These are phyloP conservation scores for Orbilia ellipsospora DNA, from an alignment of 2,329 filamentous ascomycete species.

Conservation along the genomic window DNA sequence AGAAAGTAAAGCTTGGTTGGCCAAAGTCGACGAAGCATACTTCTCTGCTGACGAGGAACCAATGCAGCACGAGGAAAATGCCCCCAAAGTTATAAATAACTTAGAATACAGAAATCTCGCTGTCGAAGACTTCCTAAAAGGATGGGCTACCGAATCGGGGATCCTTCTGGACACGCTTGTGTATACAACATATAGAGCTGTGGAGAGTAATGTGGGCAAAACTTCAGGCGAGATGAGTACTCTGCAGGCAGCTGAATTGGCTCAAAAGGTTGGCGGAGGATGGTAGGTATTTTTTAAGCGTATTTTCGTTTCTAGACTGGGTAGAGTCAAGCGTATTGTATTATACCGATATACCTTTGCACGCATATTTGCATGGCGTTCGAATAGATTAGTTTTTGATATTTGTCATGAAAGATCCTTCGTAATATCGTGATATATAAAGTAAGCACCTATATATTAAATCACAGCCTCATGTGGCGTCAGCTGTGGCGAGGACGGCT, in stretches of 20 bases:
- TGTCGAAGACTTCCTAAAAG: slow-evolving; percentile 74
- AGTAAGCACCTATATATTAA: too few relatives aligned
- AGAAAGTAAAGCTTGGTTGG: slow-evolving; percentile 87
- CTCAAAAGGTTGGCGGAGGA: slow-evolving; percentile 89
- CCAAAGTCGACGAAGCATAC: slow-evolving; percentile 86
- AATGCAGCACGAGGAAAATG: slow-evolving; percentile 45
- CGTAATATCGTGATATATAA: too few relatives aligned
- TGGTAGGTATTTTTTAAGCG: slow-evolving; percentile 71
- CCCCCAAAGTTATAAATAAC: slow-evolving; percentile 58
- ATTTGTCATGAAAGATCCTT: too few relatives aligned
- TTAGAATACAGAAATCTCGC: slow-evolving; percentile 59
- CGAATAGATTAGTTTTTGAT: not conserved
- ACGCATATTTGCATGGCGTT: slow-evolving; percentile 41
- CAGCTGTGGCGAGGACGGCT: not conserved
- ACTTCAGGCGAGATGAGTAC: slow-evolving; percentile 67
- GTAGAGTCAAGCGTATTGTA: too few relatives aligned
- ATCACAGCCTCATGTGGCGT: slow-evolving; percentile 14
- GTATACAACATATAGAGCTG: slow-evolving; percentile 88
- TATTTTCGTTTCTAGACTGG: too few relatives aligned
- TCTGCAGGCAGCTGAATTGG: slow-evolving; percentile 86
- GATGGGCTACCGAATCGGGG: slow-evolving; percentile 80
- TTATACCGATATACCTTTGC: not conserved
- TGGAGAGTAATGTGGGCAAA: slow-evolving; percentile 95
- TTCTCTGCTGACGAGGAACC: slow-evolving; percentile 69
- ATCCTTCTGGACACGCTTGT: slow-evolving; percentile 77